Base-by-base conservation (phyloP, 805 yeast genomes). In the Yarrowia osloensis region DNA sequence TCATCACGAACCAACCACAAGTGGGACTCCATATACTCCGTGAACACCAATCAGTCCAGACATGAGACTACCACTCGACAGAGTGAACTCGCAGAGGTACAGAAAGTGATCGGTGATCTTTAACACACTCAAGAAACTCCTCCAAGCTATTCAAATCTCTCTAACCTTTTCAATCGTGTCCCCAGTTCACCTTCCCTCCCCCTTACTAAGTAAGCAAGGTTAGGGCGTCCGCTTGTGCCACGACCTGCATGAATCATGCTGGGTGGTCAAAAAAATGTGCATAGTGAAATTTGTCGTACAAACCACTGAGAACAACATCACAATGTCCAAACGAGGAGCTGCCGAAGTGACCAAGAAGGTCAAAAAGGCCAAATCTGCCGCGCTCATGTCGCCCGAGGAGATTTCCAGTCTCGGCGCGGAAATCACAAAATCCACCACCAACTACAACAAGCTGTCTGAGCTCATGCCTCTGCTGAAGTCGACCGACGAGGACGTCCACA, bases 361-460 rank as follows among this genome's bases (percentile, higher is more conserved):
- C 54, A 61, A 61, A 26, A 61, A 28, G 37, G 21, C 59, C 39
- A 63, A 63, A 40, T 26, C 59, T 2, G 24, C 66, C 44, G 59
- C 3, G 11, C 21, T 35, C 11, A 50, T 50, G 39, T 24, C 54
- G 2, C 65, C 46, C n/a, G 66, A 57, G 29, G 69, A 70, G 7
- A 42, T 68, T 35, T 21, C 65, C 44, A 42, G 13, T 2, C 39
- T 69, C 19, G 68, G 65, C 2, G 65, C 71, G 8, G 79, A 79
- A 42, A 75, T 84, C 28, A 73, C 72, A 3, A 78, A 79, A 42
- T 80, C 87, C 6, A 76, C 85, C 24, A 82, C 82, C 68, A 68
- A 83, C 68, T 85, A 84, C 74, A 89, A 89, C 73, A 82, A 84
- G 68, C 75, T 89, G 8, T 84, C 81, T 2, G 73, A 72, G 5